A percentile compares a stretch with the other conserved stretches of the same genome.
Evolutionary conservation across 768 basidiomycete species (phyloP).

Genomic region (Kondoa malvinella): DNA sequence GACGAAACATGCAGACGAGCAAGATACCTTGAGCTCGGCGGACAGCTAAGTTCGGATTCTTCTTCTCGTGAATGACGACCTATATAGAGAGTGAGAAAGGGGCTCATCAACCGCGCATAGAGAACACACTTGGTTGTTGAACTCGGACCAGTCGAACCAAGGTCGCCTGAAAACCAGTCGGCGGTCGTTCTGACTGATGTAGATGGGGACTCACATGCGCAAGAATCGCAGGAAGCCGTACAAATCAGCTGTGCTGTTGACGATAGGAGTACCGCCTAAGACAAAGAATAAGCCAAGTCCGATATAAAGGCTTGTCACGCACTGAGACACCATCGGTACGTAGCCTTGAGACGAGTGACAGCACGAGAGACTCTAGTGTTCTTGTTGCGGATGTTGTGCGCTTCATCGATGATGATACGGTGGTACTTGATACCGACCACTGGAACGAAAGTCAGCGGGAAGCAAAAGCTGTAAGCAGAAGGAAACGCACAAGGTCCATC

Average conservation of each 20-base stretch:
- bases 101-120: background rate
- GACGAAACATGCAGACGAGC: background rate
- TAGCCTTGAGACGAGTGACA: background rate
- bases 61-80: background rate
- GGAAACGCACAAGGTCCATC: background rate
- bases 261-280: background rate
- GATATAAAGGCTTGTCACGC: too few relatives aligned
- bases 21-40: background rate
- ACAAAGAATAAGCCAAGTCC: background rate
- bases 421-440: background rate
- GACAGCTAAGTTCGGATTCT: background rate
- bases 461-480: background rate
- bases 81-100: background rate
- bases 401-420: slow-evolving; percentile 5
- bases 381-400: background rate
- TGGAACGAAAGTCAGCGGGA: background rate
- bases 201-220: background rate
- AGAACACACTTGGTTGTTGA: background rate
- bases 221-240: background rate
- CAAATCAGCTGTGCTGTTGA: background rate
- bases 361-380: slow-evolving; percentile 2
- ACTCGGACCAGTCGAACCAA: background rate
- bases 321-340: slow-evolving; percentile 3
- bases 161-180: background rate
- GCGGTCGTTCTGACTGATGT: background rate